Conservation (phyloP, 805 yeast species). For the Monosporozyma aerobia region DNA sequence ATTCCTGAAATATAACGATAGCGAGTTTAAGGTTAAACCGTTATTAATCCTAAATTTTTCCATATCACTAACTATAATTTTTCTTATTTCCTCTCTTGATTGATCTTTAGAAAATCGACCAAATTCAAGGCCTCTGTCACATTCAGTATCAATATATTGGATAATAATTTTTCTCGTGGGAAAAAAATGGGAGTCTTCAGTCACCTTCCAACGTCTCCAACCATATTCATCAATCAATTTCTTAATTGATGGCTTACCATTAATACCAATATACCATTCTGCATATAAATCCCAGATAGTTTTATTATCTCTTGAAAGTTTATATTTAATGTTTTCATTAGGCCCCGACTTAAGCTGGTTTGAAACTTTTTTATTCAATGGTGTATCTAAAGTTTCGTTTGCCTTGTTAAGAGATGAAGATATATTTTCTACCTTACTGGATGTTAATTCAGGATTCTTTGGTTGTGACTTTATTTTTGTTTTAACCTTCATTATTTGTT, state of each 20-base stretch:
- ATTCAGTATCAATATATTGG: conserved; percentile 31
- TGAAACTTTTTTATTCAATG: background rate
- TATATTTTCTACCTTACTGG: background rate
- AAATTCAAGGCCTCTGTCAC: conserved; percentile 26
- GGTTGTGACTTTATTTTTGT: background rate
- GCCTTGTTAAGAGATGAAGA: background rate
- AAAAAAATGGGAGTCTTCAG: conserved; percentile 32
- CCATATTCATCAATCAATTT: conserved; percentile 29
- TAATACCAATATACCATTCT: conserved; percentile 32
- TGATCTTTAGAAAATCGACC: conserved; percentile 26
- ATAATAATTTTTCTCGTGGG: conserved; percentile 32
- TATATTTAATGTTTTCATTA: conserved; percentile 27
- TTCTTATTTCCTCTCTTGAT: conserved; percentile 26
- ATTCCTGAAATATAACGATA: conserved; percentile 28
- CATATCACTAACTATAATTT: conserved; percentile 27
- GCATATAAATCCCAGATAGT: conserved; percentile 32
- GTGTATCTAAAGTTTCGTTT: background rate
- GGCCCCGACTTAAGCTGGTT: conserved; percentile 11
- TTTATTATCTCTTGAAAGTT: conserved; percentile 31
- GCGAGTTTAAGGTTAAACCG: conserved; percentile 27
- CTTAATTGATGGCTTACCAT: conserved; percentile 26
- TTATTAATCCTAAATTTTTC: conserved; percentile 30
- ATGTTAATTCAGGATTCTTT: background rate
- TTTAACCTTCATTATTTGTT: background rate
- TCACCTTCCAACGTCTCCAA: conserved; percentile 32